phyloP scores from a whole-genome alignment of 345 rosid genomes.

The Populus pruinosa region DNA sequence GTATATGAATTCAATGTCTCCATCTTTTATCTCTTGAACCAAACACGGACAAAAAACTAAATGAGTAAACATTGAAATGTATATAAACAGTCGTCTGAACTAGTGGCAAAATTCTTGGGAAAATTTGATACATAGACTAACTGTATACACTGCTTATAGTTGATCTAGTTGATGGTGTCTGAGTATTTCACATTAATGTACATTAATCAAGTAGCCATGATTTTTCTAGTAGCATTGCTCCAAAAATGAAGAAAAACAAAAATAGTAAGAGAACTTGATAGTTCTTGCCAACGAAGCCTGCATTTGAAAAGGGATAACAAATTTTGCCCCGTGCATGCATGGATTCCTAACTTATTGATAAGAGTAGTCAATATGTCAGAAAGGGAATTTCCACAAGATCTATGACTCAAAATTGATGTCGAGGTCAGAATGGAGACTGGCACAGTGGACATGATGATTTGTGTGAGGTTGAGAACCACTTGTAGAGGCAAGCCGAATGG shows the following conservation, averaged over 20 bases:
- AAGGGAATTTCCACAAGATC: background rate
- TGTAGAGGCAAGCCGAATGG: slow-evolving; percentile 83
- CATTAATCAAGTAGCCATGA: background rate
- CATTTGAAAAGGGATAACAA: background rate
- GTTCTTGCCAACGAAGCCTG: background rate
- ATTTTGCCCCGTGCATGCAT: background rate
- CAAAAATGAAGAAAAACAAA: background rate
- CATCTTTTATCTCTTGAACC: no score
- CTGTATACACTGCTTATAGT: background rate
- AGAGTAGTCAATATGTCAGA: background rate
- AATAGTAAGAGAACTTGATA: background rate
- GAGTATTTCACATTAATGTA: background rate
- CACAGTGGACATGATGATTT: slow-evolving; percentile 92
- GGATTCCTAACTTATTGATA: no score
- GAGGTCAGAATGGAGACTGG: slow-evolving; percentile 77
- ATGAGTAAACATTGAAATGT: background rate
- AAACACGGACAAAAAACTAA: background rate
- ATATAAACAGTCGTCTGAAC: background rate
- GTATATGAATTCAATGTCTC: no score
- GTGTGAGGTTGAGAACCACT: slow-evolving; percentile 91
- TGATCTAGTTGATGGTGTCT: background rate
- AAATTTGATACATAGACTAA: background rate
- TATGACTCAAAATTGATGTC: background rate
- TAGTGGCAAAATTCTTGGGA: background rate
- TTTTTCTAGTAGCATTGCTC: background rate